Base-by-base conservation (phyloP, 2,329 filamentous ascomycete species). In the Colletotrichum caudatum region DNA sequence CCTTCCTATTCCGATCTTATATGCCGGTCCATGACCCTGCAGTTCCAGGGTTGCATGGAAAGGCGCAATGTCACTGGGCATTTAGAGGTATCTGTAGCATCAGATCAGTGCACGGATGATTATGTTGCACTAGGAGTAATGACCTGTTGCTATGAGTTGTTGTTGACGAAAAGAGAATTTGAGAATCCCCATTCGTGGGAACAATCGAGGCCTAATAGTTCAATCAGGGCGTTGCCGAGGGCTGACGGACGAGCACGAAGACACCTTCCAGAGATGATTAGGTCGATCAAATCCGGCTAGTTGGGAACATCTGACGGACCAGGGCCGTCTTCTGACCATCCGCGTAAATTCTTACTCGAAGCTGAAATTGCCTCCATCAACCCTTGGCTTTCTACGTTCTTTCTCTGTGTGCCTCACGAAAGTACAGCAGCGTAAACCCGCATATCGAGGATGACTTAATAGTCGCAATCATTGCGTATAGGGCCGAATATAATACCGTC, bases 1-100 rank as follows among this genome's bases (percentile, higher is more conserved):
- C 64, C 64, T 71, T 63, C 58, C 69, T 71, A 63, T 63, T 71
- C n/a, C 26, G 58, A 68, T 48, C 14, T n/a, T 29, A 63, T 59
- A 1, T 71, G 58, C 69, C 69, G 58, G 44, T 51, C 56, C 56
- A 35, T 11, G 44, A 9, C 37, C 35, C 61, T 54, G 61, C 37
- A 50, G 26, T 54, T 56, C 33, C 11, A 50, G 39, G 23, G 61
- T 54, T 44, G 20, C 37, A 64, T 35, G 7, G 7, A 6, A 5
- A 23, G 26, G 14, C 29, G 41, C n/a, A 20, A 61, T 18, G 8
- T 50, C 23, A 41, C 51, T 67, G 56, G n/a, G 61, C 50, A 51
- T 44, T 3, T 3, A 14, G 48, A 66, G 64, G 29, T 39, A 60
- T 56, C 6, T 61, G 39, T 26, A 66, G 33, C 53, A 58, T 3